phyloP scores from a whole-genome alignment of 441 rosid species.

The Macaranga tanarius region DNA sequence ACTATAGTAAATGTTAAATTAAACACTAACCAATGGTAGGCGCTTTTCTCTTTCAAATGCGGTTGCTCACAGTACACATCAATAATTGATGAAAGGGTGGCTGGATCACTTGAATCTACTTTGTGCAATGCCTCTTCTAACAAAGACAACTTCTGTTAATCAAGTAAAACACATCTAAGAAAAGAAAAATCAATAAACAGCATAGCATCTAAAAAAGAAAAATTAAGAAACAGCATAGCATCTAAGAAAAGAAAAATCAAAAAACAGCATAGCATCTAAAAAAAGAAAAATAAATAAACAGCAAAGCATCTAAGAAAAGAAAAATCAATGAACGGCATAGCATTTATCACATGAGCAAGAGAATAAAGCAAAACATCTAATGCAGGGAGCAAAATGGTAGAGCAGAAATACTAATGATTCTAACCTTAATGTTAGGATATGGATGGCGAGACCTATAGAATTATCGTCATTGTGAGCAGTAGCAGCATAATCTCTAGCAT shows the following conservation, averaged over 20 bases:
- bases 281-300: background rate
- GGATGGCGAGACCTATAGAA: background rate
- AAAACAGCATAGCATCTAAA: background rate
- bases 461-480: background rate
- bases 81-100: constrained; percentile 50
- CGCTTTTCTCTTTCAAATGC: constrained; percentile 57
- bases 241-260: background rate
- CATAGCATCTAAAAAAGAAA: background rate
- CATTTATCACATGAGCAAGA: background rate
- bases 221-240: background rate
- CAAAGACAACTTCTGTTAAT: constrained; percentile 54
- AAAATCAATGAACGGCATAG: background rate
- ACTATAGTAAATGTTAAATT: background rate
- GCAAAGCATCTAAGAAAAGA: background rate
- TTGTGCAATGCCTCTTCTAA: constrained; percentile 62
- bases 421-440: background rate
- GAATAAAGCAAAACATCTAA: background rate
- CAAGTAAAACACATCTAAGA: constrained; percentile 12
- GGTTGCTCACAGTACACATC: constrained; percentile 59
- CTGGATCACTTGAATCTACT: constrained; percentile 52
- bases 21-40: constrained; percentile 53
- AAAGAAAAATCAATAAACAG: background rate
- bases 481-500: no score
- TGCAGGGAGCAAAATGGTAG: background rate
- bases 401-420: background rate